These are phyloP conservation scores for Falciphora oryzae DNA, from an alignment of 2,329 filamentous ascomycete species.

Conservation along the genomic window DNA sequence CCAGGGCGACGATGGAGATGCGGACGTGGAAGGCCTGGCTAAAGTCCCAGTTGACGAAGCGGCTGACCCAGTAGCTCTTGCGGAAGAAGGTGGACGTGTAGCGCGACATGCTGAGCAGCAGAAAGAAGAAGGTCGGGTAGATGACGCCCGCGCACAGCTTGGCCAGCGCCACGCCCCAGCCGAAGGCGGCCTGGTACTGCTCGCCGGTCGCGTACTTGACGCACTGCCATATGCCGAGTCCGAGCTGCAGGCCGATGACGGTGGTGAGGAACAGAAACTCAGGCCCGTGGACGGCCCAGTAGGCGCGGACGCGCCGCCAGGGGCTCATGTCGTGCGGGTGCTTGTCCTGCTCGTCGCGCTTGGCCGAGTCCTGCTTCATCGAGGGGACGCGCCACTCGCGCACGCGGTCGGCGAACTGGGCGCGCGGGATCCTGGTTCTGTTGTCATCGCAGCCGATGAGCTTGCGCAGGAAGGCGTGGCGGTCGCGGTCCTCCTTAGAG, in stretches of 20 bases:
- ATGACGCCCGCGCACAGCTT: conserved; percentile 49
- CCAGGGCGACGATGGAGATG: conserved; percentile 44
- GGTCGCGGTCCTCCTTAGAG: conserved; percentile 30
- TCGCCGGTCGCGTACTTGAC: conserved; percentile 43
- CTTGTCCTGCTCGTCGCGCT: conserved; percentile 34
- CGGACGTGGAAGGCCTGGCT: conserved; percentile 50
- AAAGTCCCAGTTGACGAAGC: conserved; percentile 52
- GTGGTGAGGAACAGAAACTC: conserved; percentile 43
- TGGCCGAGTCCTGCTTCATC: conserved; percentile 39
- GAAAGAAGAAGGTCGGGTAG: conserved; percentile 53
- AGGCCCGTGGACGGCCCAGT: conserved; percentile 50
- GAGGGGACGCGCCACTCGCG: conserved; percentile 42
- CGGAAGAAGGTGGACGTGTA: conserved; percentile 48
- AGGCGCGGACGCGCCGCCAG: conserved; percentile 41
- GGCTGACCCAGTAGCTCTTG: conserved; percentile 43
- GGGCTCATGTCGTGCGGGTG: conserved; percentile 39
- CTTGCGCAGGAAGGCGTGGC: conserved; percentile 45
- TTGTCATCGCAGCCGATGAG: conserved; percentile 36
- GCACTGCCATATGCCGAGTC: conserved; percentile 49
- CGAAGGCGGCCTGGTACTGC: conserved; percentile 42
- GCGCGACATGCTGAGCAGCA: conserved; percentile 52
- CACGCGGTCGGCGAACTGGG: conserved; percentile 39
- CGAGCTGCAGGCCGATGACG: conserved; percentile 41
- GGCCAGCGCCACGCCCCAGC: conserved; percentile 50
- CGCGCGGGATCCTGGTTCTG: conserved; percentile 33